These are phyloP conservation scores for Penicillium capsulatum DNA, from an alignment of 2,329 filamentous ascomycete genomes.

Conservation along the genomic window DNA sequence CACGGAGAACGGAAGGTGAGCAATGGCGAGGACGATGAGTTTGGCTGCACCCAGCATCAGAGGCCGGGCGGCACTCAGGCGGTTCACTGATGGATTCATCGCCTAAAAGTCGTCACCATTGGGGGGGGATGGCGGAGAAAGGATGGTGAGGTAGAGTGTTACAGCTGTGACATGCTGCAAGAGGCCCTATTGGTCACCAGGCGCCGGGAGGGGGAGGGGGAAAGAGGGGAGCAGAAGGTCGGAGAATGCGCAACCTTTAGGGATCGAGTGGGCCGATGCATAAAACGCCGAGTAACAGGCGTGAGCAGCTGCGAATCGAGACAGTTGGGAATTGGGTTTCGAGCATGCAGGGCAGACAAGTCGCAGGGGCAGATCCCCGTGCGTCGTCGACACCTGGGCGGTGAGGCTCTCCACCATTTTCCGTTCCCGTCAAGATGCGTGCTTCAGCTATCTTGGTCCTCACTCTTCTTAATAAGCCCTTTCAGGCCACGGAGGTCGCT, in stretches of 20 bases:
- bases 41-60: constrained; percentile 41
- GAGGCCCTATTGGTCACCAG: not conserved
- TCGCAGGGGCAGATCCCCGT: constrained; percentile 1
- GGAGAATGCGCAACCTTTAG: not conserved
- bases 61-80: constrained; percentile 33
- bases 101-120: not conserved
- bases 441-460: constrained; percentile 1
- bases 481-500: not conserved
- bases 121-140: not conserved
- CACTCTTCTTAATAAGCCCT: not conserved
- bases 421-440: not conserved
- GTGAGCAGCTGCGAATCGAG: constrained; percentile 2
- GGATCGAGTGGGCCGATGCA: not conserved
- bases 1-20: constrained; percentile 37
- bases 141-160: not conserved
- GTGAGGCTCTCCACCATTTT: not conserved
- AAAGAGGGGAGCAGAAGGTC: not conserved
- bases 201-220: not conserved
- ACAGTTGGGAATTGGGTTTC: constrained; percentile 8
- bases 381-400: constrained; percentile 4
- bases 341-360: constrained; percentile 1
- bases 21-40: constrained; percentile 36
- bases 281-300: not conserved
- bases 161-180: not conserved
- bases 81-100: constrained; percentile 3